These are phyloP conservation scores for Fusarium circinatum DNA, from an alignment of 2,329 filamentous ascomycete species.

Conservation along the genomic window DNA sequence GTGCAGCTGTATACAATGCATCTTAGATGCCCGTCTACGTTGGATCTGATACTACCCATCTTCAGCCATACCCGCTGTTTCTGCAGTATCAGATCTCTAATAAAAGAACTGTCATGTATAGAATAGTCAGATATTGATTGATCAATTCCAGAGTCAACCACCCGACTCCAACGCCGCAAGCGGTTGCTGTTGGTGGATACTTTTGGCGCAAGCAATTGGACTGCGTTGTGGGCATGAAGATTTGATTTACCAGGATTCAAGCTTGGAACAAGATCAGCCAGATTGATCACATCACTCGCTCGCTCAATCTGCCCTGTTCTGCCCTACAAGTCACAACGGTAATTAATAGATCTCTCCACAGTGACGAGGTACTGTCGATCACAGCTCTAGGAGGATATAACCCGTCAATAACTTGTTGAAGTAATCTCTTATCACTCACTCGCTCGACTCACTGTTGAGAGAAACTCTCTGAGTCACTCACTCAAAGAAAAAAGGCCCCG, in stretches of 20 bases:
- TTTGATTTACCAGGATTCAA: constrained; percentile 33
- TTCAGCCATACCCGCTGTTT: neutral
- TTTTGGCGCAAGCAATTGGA: constrained; percentile 12
- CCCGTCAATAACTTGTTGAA: neutral
- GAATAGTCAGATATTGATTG: neutral
- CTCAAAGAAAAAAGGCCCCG: neutral
- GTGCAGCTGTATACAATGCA: constrained; percentile 5
- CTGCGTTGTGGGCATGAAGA: constrained; percentile 24
- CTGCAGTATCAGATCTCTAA: neutral
- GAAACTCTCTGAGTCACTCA: neutral
- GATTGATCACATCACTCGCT: constrained; percentile 25
- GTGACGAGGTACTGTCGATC: constrained; percentile 29
- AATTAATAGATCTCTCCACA: constrained; percentile 29
- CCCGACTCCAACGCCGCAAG: constrained; percentile 2
- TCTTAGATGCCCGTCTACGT: neutral
- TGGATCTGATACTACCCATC: neutral
- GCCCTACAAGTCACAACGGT: constrained; percentile 17
- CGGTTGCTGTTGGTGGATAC: constrained; percentile 18
- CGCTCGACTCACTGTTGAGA: neutral
- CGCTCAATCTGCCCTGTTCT: constrained; percentile 13
- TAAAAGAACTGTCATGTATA: neutral
- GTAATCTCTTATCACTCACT: neutral
- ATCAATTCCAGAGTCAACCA: neutral
- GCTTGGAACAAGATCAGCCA: constrained; percentile 32
- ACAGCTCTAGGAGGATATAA: constrained; percentile 1